These are phyloP conservation scores for Aspergillus nidulans DNA, from an alignment of 495 filamentous ascomycete species.

Conservation along the genomic window DNA sequence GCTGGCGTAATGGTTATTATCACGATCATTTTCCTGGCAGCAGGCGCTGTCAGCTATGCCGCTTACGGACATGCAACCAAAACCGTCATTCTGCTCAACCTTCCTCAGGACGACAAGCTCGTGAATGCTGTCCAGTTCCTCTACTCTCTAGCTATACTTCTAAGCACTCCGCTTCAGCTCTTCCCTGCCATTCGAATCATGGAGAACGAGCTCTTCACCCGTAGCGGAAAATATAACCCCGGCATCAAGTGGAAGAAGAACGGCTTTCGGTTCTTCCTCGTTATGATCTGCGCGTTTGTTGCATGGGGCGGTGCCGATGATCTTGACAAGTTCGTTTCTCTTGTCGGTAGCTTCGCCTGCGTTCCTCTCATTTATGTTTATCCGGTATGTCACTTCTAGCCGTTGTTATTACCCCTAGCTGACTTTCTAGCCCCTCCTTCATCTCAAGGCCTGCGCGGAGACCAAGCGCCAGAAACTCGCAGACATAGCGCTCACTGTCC, in stretches of 20 bases:
- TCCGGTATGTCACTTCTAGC: conserved; percentile 58
- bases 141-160: conserved; percentile 88
- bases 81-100: conserved; percentile 91
- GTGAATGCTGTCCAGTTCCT: conserved; percentile 95
- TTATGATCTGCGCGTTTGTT: conserved; percentile 76
- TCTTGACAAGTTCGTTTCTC: conserved; percentile 92
- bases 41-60: conserved; percentile 91
- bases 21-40: conserved; percentile 80
- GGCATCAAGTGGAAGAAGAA: conserved; percentile 99
- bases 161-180: conserved; percentile 87
- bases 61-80: conserved; percentile 92
- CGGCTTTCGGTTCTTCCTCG: conserved; percentile 85
- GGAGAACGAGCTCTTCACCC: conserved; percentile 65
- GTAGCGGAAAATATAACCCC: conserved; percentile 91
- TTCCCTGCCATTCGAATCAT: conserved; percentile 88
- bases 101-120: conserved; percentile 92
- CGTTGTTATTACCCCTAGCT: conserved; percentile 8
- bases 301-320: conserved; percentile 91
- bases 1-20: conserved; percentile 91
- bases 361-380: conserved; percentile 97
- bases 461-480: conserved; percentile 56
- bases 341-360: conserved; percentile 96
- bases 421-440: conserved; percentile 70
- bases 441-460: conserved; percentile 72
- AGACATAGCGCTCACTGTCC: conserved; percentile 70